These are phyloP conservation scores for Prunus campanulata DNA, from an alignment of 306 rosid species.

Conservation along the genomic window DNA sequence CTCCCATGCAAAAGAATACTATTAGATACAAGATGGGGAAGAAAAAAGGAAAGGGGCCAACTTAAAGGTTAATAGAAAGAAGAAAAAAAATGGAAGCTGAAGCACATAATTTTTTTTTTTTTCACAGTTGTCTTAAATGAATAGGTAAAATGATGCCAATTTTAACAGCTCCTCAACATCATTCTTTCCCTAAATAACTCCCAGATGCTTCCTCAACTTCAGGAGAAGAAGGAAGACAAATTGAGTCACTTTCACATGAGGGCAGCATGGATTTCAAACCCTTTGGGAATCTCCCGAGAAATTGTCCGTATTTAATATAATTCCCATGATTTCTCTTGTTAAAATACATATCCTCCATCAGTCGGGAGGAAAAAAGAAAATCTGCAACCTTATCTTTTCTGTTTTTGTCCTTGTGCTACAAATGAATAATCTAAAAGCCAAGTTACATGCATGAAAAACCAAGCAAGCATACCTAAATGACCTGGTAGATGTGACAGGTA, in stretches of 20 bases:
- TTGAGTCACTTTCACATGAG: neutral
- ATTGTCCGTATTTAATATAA: neutral
- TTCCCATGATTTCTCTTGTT: neutral
- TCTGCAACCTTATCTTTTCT: no score
- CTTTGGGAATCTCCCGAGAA: neutral
- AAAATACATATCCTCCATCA: neutral
- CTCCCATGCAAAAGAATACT: neutral
- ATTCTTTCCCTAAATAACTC: neutral
- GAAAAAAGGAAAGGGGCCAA: no score
- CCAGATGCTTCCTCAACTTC: constrained; percentile 1
- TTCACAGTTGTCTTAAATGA: neutral
- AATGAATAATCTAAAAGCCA: neutral
- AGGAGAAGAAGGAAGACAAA: neutral
- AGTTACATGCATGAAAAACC: constrained; percentile 10
- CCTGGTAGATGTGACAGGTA: constrained; percentile 91
- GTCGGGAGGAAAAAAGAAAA: no score
- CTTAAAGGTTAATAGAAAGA: neutral
- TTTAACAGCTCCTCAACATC: neutral
- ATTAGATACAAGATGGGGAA: neutral
- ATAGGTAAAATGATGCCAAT: neutral
- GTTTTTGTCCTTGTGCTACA: neutral
- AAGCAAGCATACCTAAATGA: constrained; percentile 57
- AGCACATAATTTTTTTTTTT: no score
- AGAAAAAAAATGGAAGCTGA: no score
- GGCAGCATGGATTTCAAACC: neutral